These are phyloP conservation scores for Stachybotrys chartarum DNA, from an alignment of 2,329 filamentous ascomycete species.

Conservation along the genomic window DNA sequence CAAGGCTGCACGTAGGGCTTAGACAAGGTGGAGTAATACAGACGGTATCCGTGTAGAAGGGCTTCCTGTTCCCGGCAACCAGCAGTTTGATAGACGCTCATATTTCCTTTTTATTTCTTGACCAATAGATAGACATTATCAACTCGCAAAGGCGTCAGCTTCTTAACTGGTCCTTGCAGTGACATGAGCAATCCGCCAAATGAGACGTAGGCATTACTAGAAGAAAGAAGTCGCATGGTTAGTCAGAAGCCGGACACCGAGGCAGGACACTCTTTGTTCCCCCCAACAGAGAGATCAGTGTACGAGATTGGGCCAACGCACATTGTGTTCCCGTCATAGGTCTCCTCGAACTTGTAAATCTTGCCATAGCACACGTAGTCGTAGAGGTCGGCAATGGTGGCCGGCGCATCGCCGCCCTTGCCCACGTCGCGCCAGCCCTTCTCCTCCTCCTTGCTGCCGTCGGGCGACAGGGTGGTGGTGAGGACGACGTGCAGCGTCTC, in stretches of 20 bases:
- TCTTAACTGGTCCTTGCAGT: slow-evolving; percentile 91
- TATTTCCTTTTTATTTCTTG: slow-evolving; percentile 61
- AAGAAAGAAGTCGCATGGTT: slow-evolving; percentile 2
- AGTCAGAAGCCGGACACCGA: not conserved
- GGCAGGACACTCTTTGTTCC: not conserved
- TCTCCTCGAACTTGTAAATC: slow-evolving; percentile 83
- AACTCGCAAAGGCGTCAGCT: slow-evolving; percentile 83
- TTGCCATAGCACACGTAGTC: slow-evolving; percentile 87
- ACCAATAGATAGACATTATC: slow-evolving; percentile 90
- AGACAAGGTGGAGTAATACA: no score
- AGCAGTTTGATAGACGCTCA: not conserved
- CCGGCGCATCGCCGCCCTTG: slow-evolving; percentile 44
- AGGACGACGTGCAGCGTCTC: slow-evolving; percentile 77
- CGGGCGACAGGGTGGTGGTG: slow-evolving; percentile 77
- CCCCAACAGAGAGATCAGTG: not conserved
- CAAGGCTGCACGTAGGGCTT: no score
- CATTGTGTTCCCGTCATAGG: slow-evolving; percentile 74
- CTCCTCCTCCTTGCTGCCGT: slow-evolving; percentile 71
- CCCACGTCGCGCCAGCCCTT: slow-evolving; percentile 75
- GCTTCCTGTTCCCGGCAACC: not conserved
- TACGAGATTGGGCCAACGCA: slow-evolving; percentile 26
- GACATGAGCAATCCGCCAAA: slow-evolving; percentile 90
- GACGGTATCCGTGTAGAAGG: no score
- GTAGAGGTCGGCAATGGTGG: slow-evolving; percentile 67
- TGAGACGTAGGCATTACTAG: slow-evolving; percentile 85